Evolutionary conservation across 1,284 basidiomycete genomes (phyloP), one percentile per base, ranked within the genome.

Genomic region (Caloboletus inedulis): DNA sequence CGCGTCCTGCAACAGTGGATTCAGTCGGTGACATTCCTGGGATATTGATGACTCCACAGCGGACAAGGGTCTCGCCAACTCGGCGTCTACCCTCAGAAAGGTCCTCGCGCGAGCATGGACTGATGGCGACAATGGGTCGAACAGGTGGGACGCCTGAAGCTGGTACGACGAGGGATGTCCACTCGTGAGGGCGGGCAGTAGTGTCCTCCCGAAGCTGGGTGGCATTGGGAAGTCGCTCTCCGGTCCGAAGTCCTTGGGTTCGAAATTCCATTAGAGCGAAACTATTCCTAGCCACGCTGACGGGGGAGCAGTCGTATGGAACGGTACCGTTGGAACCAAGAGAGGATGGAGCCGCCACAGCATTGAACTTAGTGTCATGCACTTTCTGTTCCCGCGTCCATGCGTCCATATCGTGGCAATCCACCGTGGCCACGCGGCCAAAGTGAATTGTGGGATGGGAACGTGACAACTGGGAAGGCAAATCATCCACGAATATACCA

Each of bases 401-500:
- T 52, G 69, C 47, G 54, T 56, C 51, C 33, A 23, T 55, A 55
- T 68, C 68, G 66, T 70, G 66, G 67, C 51, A 18, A 49, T 48
- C 43, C 47, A 36, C 46, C 35, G 48, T 34, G 33, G 49, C 62
- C 69, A 68, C 55, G 64, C 56, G 61, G 35, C 44, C 25, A 31
- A 42, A 13, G 49, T 60, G 61, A 53, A 49, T 39, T 49, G 44
- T 49, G 19, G 42, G 25, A 49, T 46, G 34, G 16, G 44, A 57
- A 51, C 25, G 52, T 53, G 55, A 44, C 49, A 49, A 55, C 36
- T 40, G 35, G 10, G 43, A 49, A 19, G 43, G 33, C 23, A 45
- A 46, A 36, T 45, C 46, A 46, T 55, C 46, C 37, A 39, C 19
- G 4, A 27, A 46, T 46, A 46, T 39, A 33, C 9, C 19, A 25